A percentile compares a stretch with the other conserved stretches of the same genome.
phyloP scores from a whole-genome alignment of 345 rosid genomes.

The Excoecaria agallocha region DNA sequence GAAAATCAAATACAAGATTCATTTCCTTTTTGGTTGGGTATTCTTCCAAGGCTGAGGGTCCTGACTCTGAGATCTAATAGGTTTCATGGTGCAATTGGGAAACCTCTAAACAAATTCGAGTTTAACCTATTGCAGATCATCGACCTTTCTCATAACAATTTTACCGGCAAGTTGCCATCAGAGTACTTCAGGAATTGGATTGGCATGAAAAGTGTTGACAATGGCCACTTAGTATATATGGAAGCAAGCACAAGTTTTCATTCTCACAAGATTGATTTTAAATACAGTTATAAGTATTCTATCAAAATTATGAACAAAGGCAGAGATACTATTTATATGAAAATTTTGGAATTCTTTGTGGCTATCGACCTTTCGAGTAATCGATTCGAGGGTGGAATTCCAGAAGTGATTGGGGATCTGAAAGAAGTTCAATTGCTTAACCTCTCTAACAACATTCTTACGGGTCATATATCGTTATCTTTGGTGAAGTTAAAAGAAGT shows the following conservation, averaged over 20 bases:
- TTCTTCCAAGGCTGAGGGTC: not conserved
- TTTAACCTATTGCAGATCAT: not conserved
- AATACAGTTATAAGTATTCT: not conserved
- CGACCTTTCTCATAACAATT: constrained; percentile 11
- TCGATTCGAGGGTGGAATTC: constrained; percentile 12
- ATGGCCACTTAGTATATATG: constrained; percentile 9
- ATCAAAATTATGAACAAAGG: constrained; percentile 9
- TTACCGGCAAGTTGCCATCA: constrained; percentile 2
- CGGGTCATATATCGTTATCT: not conserved
- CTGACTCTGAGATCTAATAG: not conserved
- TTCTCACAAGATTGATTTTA: fast-evolving
- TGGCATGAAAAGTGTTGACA: not conserved
- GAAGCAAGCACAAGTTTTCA: not conserved
- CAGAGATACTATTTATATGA: not conserved
- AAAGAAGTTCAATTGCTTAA: constrained; percentile 2
- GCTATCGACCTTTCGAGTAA: constrained; percentile 13
- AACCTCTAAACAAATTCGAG: not conserved
- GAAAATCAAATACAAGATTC: not conserved
- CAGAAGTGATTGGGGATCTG: constrained; percentile 12
- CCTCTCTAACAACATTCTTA: constrained; percentile 19
- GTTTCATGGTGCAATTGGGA: not conserved
- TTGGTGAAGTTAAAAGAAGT: constrained; percentile 7
- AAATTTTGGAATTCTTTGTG: not conserved
- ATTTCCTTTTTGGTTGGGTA: constrained; percentile 10
- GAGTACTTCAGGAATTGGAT: not conserved